Conservation (phyloP, 1,139 yeast species). For the Arxiozyma slooffiae region DNA sequence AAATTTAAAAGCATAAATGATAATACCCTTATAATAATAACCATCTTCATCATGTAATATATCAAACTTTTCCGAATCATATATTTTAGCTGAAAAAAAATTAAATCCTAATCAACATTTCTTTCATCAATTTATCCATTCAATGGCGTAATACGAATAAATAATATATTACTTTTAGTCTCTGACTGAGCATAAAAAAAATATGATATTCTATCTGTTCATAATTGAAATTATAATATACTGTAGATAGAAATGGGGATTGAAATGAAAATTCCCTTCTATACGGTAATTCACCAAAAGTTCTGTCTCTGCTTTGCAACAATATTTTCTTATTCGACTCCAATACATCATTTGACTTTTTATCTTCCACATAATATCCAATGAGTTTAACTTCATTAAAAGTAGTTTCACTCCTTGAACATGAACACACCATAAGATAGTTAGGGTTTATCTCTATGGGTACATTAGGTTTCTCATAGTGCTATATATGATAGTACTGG, state of each 20-base stretch:
- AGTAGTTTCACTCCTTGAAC: conserved; percentile 2
- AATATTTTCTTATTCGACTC: not conserved
- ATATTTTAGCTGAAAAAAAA: conserved; percentile 24
- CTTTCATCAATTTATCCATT: not conserved
- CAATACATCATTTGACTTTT: not conserved
- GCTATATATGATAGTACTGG: conserved; percentile 30
- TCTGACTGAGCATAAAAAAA: conserved; percentile 3
- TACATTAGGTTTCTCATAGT: conserved; percentile 25
- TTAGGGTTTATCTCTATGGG: conserved; percentile 34
- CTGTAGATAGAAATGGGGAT: conserved; percentile 4
- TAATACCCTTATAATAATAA: conserved; percentile 8
- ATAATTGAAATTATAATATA: conserved; percentile 5
- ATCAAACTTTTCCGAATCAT: conserved; percentile 17
- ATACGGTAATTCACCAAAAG: conserved; percentile 16
- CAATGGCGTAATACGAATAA: conserved; percentile 13
- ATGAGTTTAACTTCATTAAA: conserved; percentile 8
- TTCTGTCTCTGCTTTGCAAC: conserved; percentile 6
- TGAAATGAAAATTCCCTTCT: conserved; percentile 3
- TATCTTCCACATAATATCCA: not conserved
- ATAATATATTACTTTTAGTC: conserved; percentile 12
- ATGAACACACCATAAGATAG: conserved; percentile 32
- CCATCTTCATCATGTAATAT: conserved; percentile 10
- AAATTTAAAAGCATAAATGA: conserved; percentile 10
- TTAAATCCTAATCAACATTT: not conserved
- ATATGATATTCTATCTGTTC: conserved; percentile 11